These are phyloP conservation scores for Cucumis cinereus DNA, from an alignment of 306 rosid genomes.

Conservation along the genomic window DNA sequence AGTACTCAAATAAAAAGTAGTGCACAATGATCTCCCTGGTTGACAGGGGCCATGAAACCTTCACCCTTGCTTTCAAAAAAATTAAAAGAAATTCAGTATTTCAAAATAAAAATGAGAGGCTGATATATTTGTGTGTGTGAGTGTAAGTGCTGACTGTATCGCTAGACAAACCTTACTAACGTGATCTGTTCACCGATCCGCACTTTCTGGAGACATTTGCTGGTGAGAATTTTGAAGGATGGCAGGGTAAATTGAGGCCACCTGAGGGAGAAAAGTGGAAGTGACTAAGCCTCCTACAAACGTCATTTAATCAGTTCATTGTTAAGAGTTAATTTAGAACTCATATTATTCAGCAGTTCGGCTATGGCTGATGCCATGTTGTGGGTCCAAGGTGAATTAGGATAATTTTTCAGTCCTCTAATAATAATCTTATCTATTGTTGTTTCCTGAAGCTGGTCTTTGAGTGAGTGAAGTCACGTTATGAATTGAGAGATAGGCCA, in stretches of 20 bases:
- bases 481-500: background rate
- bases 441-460: background rate
- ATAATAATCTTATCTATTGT: background rate
- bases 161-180: conserved; percentile 61
- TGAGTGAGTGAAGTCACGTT: background rate
- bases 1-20: conserved; percentile 72
- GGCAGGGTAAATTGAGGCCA: conserved; percentile 81
- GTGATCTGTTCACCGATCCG: conserved; percentile 63
- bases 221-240: conserved; percentile 47
- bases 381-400: background rate
- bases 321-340: background rate
- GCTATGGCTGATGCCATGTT: background rate
- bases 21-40: conserved; percentile 75
- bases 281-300: background rate
- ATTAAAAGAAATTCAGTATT: conserved; percentile 28
- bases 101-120: conserved; percentile 6
- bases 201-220: conserved; percentile 55
- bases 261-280: conserved; percentile 31
- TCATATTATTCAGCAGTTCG: background rate
- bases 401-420: background rate
- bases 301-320: background rate
- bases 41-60: conserved; percentile 88
- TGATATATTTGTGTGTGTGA: background rate
- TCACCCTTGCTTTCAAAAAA: conserved; percentile 86
- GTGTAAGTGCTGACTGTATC: background rate